Base-by-base conservation (phyloP, 352 stramenopile species). In the Chrysophaeum taylorii region DNA sequence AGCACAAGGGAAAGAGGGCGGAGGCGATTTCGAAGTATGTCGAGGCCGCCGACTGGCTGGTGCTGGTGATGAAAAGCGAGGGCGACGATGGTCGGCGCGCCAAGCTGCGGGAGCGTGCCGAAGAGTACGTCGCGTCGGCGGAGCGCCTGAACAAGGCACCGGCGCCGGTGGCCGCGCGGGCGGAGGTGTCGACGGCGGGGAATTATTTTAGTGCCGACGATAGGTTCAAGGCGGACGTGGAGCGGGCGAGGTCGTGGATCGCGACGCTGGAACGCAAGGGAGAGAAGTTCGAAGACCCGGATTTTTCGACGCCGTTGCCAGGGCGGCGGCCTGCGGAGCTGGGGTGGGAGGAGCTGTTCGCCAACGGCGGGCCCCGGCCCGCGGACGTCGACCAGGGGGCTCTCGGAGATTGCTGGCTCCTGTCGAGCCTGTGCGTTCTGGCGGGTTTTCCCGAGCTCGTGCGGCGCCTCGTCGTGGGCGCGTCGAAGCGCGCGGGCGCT, bases 361-460 rank as follows among this genome's bases (percentile, higher is more conserved):
- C 9, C 2, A 36, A 1, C 57, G 57, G 12, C 5, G 50, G 50
- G 33, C 57, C 57, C 12, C 9, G 16, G 12, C 33, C 57, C 33
- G 33, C 33, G 12, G 57, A 66, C 57, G 57, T 66, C 2, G 57
- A 43, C 31, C 57, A 66, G 57, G 57, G 57, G 33, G 15, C 42
- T 31, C 5, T 66, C 57, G 57, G 57, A 18, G 57, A 66, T 36
- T 66, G 57, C 57, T 66, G 57, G 57, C 57, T 66, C 31, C 57
- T 66, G 33, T 42, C 57, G 33, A 33, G 12, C 12, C 31, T 66
- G 12, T 21, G 14, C 57, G 57, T 66, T 7, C 35, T 66, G 9
- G 57, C 57, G 57, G 1, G 31, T 36, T 66, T 48, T 36, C 57
- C 57, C 12, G 57, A 66, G 57, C 57, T 66, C 35, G 57, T 66